phyloP scores from a whole-genome alignment of 352 stramenopile species.

The Lagenidium giganteum region DNA sequence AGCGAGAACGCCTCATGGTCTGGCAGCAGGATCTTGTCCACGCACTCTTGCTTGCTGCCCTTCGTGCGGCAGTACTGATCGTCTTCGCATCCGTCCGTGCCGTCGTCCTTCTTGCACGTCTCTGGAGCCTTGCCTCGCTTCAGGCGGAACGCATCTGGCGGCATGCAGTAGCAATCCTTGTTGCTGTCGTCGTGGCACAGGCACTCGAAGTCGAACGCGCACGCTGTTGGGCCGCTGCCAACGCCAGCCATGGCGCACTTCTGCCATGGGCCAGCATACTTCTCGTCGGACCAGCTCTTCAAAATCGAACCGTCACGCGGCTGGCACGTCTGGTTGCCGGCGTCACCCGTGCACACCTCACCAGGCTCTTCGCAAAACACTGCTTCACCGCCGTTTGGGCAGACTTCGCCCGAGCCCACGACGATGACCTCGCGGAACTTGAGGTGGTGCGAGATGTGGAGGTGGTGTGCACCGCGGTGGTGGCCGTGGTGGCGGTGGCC shows the following conservation, averaged over 20 bases:
- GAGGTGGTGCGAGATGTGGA: no score
- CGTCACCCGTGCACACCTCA: no score
- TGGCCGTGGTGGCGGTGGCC: no score
- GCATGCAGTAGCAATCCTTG: conserved; percentile 40
- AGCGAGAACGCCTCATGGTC: no score
- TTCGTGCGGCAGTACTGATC: conserved; percentile 58
- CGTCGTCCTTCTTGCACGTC: conserved; percentile 32
- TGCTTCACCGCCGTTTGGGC: no score
- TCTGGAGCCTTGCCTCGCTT: conserved; percentile 15
- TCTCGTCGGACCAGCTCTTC: conserved; percentile 29
- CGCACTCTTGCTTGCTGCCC: conserved; percentile 39
- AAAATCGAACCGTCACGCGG: conserved; percentile 34
- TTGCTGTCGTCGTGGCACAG: conserved; percentile 35
- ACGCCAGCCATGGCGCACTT: conserved; percentile 26
- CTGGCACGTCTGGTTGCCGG: conserved; percentile 29
- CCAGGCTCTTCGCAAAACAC: no score
- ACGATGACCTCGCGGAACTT: no score
- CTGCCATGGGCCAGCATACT: conserved; percentile 31
- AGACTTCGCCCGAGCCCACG: no score
- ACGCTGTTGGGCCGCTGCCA: conserved; percentile 39
- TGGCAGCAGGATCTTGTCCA: no score
- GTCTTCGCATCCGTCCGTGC: conserved; percentile 29
- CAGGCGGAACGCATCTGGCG: conserved; percentile 39
- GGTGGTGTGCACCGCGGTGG: no score
- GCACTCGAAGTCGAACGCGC: conserved; percentile 42